phyloP scores from a whole-genome alignment of 306 rosid genomes.

The Leucaena leucocephala region DNA sequence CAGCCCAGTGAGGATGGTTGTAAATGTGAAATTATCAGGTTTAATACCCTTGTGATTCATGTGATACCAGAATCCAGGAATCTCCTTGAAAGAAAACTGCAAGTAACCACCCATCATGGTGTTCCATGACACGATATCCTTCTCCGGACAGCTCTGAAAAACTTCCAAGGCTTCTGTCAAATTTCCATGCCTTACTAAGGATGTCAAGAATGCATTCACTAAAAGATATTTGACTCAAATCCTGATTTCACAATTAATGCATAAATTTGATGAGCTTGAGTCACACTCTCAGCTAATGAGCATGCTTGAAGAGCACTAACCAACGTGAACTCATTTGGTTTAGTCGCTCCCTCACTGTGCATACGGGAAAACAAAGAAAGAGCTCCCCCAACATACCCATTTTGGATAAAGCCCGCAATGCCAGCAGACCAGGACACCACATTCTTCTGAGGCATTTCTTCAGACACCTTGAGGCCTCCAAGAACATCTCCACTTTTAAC shows the following conservation, averaged over 20 bases:
- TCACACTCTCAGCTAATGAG: constrained; percentile 46
- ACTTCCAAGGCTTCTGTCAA: constrained; percentile 53
- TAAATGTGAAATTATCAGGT: constrained; percentile 65
- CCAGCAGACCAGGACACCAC: constrained; percentile 79
- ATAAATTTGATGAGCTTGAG: constrained; percentile 56
- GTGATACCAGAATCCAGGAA: constrained; percentile 59
- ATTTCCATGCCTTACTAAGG: constrained; percentile 61
- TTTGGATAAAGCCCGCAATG: constrained; percentile 62
- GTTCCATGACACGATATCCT: constrained; percentile 75
- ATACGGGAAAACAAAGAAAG: constrained; percentile 59
- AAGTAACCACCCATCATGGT: constrained; percentile 69
- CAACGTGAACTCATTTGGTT: constrained; percentile 74
- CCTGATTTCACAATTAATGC: constrained; percentile 61
- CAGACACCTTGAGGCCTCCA: constrained; percentile 65
- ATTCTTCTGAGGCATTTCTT: constrained; percentile 68
- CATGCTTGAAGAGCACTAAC: constrained; percentile 78
- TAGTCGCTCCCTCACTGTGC: constrained; percentile 56
- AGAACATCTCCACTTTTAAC: constrained; percentile 51
- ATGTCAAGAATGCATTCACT: constrained; percentile 56
- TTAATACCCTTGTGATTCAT: constrained; percentile 50
- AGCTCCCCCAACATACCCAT: constrained; percentile 45
- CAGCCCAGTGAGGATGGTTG: constrained; percentile 63
- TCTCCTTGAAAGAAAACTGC: constrained; percentile 46
- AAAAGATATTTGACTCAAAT: constrained; percentile 59
- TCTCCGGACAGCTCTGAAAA: constrained; percentile 47